Conservation (phyloP, 1,284 basidiomycete genomes). For the Tilletia indica region DNA sequence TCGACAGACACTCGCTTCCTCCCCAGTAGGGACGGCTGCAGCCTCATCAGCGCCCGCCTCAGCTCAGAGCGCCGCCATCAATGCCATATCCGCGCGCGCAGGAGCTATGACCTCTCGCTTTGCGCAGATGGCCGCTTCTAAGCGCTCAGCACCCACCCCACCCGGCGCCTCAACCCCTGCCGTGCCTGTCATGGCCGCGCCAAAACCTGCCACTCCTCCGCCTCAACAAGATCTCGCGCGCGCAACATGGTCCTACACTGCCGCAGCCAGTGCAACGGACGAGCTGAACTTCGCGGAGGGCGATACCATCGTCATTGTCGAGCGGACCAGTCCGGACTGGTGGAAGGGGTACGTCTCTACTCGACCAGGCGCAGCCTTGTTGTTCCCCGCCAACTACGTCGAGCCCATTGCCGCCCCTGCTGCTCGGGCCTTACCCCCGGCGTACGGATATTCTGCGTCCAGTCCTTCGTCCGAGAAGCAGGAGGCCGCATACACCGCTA, state of each 20-base stretch:
- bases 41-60: not conserved
- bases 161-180: not conserved
- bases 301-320: slow-evolving; percentile 21
- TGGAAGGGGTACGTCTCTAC: slow-evolving; percentile 22
- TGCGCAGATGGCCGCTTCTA: not conserved
- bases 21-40: not conserved
- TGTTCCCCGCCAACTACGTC: slow-evolving; percentile 17
- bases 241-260: slow-evolving; percentile 22
- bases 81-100: not conserved
- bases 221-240: slow-evolving; percentile 5
- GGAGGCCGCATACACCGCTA: not conserved
- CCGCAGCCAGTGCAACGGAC: slow-evolving; percentile 15
- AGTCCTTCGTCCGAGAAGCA: not conserved
- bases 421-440: not conserved
- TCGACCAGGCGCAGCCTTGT: not conserved
- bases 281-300: slow-evolving; percentile 21
- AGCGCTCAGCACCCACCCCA: not conserved
- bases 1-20: not conserved
- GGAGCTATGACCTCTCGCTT: not conserved
- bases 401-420: not conserved
- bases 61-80: not conserved
- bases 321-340: slow-evolving; percentile 18
- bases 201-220: not conserved
- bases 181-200: not conserved
- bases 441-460: not conserved